Base-by-base conservation (phyloP, 768 basidiomycete species). In the Hortiboletus campestris region DNA sequence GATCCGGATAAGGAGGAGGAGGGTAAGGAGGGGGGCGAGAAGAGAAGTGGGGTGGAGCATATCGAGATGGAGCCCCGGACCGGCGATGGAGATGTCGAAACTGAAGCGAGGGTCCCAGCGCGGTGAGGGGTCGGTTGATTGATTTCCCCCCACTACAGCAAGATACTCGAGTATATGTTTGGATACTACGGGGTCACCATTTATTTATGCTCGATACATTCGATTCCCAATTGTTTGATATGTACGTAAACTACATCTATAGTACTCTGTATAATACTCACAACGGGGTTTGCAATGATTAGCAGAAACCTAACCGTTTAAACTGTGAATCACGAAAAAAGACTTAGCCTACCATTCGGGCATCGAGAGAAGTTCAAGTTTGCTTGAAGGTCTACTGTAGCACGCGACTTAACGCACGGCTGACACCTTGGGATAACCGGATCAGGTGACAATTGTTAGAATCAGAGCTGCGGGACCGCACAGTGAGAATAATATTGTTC, bases 1-100 rank as follows among this genome's bases (percentile, higher is more conserved):
- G 74, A 75, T 53, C 34, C 57, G 22, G 63, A 70, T 22, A 11
- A 14, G 48, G 46, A 35, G 2, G 25, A 0, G 16, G 19, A 22
- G 8, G 32, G 2, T 0, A 25, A 17, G 13, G 35, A 7, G 9
- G 41, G 5, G 10, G 41, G 17, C 19, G 7, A 2, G 2, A 36
- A 31, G 13, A n/a, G 11, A 8, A 28, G 4, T 6, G 38, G 17
- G 6, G 39, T 32, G 16, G 48, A 35, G 28, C 38, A 17, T 6
- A n/a, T 13, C 12, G 56, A 46, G 38, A 38, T 32, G 35, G 19
- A 1, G 7, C 4, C 32, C 4, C 40, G 13, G 25, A 20, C 20
- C 17, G 36, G 22, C 5, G 40, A 6, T 25, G 25, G 11, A 2
- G 44, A 46, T 28, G 35, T 42, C 28, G 47, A 58, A 25, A 28